Percentiles rank a stretch among this genome's conserved stretches.
Evolutionary conservation across 73 alveolate genomes (phyloP).

Genomic region (Tetrahymena thermophila): DNA sequence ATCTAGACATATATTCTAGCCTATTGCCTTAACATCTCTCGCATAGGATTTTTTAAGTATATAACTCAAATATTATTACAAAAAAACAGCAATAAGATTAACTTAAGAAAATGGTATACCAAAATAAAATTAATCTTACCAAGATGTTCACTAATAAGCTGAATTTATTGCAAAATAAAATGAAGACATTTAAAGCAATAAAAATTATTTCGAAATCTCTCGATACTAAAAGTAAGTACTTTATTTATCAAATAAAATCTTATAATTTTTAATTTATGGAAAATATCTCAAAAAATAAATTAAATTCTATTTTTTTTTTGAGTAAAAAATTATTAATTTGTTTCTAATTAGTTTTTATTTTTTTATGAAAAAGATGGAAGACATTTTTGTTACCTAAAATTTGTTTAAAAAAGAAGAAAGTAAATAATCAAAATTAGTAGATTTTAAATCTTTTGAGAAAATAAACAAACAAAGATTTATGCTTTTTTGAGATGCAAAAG

Average conservation of each 20-base stretch:
- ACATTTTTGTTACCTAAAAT: background rate
- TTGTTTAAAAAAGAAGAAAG: background rate
- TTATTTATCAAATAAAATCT: background rate
- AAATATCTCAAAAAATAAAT: background rate
- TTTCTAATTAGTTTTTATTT: too few relatives aligned
- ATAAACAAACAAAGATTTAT: background rate
- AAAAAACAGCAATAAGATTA: background rate
- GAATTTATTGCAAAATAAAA: too few relatives aligned
- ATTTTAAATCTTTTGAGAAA: background rate
- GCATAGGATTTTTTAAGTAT: background rate
- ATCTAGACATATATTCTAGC: background rate
- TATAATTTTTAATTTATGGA: too few relatives aligned
- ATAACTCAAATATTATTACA: background rate
- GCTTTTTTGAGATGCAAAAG: background rate
- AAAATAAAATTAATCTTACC: background rate
- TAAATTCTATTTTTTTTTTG: too few relatives aligned
- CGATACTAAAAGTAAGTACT: background rate
- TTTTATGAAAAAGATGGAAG: background rate
- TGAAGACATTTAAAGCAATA: background rate
- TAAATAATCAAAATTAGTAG: background rate
- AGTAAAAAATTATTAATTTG: too few relatives aligned
- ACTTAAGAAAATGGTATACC: background rate
- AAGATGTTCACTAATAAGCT: too few relatives aligned
- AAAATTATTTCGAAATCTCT: background rate
- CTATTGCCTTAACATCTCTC: background rate